A percentile compares a stretch with the other conserved stretches of the same genome.
These are phyloP conservation scores for Globisporangium megalacanthum DNA, from an alignment of 352 stramenopile genomes.

Conservation along the genomic window DNA sequence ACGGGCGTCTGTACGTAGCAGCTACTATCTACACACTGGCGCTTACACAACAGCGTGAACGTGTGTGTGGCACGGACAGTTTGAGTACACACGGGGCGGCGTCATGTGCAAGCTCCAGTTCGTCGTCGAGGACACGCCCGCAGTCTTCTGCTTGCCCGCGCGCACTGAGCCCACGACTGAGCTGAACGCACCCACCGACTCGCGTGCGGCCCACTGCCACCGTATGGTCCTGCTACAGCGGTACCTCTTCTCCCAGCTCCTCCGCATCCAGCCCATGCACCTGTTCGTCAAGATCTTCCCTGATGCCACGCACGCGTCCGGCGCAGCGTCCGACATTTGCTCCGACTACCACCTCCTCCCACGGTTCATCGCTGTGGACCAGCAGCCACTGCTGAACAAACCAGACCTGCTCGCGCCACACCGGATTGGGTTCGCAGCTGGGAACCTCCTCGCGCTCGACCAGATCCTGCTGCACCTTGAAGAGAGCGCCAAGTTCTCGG, in stretches of 20 bases:
- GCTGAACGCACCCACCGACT: constrained; percentile 15
- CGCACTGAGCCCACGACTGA: neutral
- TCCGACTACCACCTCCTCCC: constrained; percentile 77
- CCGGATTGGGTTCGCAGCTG: constrained; percentile 75
- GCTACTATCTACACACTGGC: neutral
- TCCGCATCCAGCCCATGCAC: constrained; percentile 68
- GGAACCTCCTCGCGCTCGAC: constrained; percentile 56
- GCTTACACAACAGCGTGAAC: neutral
- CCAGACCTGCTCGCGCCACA: constrained; percentile 59
- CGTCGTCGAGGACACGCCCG: constrained; percentile 53
- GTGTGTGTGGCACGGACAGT: constrained; percentile 26
- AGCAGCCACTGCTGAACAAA: constrained; percentile 54
- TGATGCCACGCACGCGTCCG: constrained; percentile 43
- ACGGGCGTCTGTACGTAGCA: neutral
- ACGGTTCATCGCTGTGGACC: constrained; percentile 71
- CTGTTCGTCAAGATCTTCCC: constrained; percentile 64
- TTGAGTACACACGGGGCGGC: constrained; percentile 72
- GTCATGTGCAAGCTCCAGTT: constrained; percentile 81
- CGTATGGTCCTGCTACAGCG: constrained; percentile 64
- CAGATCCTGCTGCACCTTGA: constrained; percentile 66
- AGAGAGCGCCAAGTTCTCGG: constrained; percentile 39
- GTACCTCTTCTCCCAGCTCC: constrained; percentile 68
- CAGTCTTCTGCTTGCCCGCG: constrained; percentile 24
- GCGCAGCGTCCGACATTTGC: constrained; percentile 53
- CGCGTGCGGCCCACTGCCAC: constrained; percentile 34